Percentiles rank a stretch among this genome's conserved stretches.
Evolutionary conservation across 2,329 filamentous ascomycete species (phyloP).

Genomic region (Penicillium crustosum): DNA sequence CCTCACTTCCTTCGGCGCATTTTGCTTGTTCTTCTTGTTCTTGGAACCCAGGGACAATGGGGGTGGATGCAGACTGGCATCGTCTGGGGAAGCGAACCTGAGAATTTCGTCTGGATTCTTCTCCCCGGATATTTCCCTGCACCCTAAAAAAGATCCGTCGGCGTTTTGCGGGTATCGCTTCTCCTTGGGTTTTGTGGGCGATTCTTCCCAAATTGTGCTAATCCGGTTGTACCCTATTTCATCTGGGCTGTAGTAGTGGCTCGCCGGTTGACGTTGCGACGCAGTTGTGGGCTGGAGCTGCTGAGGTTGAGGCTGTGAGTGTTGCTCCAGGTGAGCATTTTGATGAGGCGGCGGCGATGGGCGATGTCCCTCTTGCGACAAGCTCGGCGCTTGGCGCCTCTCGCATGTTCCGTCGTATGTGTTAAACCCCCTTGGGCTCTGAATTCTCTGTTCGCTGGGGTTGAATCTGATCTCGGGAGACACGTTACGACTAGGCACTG

Average conservation of each 20-base stretch:
- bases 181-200: constrained; percentile 26
- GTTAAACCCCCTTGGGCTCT: constrained; percentile 17
- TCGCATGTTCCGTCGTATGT: constrained; percentile 21
- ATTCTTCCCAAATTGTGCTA: constrained; percentile 39
- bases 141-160: constrained; percentile 44
- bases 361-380: not conserved
- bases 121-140: constrained; percentile 37
- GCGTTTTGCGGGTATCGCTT: constrained; percentile 20
- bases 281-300: constrained; percentile 3
- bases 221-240: constrained; percentile 40
- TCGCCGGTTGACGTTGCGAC: constrained; percentile 10
- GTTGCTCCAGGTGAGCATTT: not conserved
- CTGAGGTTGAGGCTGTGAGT: constrained; percentile 2
- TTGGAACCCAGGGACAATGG: constrained; percentile 26
- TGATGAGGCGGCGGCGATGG: constrained; percentile 3
- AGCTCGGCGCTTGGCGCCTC: constrained; percentile 2
- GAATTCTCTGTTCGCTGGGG: constrained; percentile 24
- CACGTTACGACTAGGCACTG: constrained; percentile 30
- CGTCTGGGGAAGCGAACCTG: constrained; percentile 33
- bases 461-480: constrained; percentile 33
- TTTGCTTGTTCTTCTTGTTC: constrained; percentile 26
- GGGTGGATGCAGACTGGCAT: constrained; percentile 26
- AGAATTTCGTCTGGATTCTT: constrained; percentile 42
- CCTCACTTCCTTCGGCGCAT: constrained; percentile 17
- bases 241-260: constrained; percentile 40